phyloP scores from a whole-genome alignment of 805 yeast genomes.

The Lipomyces oligophaga region DNA sequence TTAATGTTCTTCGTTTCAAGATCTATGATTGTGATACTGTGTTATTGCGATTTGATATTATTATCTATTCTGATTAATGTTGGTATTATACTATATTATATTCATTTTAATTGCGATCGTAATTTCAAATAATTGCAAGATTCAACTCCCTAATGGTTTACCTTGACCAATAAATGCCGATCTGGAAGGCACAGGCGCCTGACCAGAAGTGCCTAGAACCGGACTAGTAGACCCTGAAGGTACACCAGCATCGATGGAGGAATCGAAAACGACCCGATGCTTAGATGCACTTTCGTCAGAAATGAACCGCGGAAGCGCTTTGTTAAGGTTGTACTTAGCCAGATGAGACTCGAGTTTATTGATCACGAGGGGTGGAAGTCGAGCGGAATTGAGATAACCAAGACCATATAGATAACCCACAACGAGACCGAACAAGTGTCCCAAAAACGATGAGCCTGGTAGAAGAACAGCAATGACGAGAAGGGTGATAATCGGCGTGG shows the following conservation, averaged over 20 bases:
- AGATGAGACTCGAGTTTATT: conserved; percentile 11
- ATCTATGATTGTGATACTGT: too few relatives aligned
- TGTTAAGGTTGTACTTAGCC: conserved; percentile 6
- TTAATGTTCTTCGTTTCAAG: too few relatives aligned
- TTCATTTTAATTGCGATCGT: background rate
- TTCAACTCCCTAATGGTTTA: conserved; percentile 13
- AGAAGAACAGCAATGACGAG: conserved; percentile 20
- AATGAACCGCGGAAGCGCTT: conserved; percentile 20
- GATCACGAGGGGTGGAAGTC: conserved; percentile 16
- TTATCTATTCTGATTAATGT: too few relatives aligned
- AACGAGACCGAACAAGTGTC: conserved; percentile 20
- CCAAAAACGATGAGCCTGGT: conserved; percentile 24
- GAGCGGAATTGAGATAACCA: conserved; percentile 19
- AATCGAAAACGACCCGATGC: conserved; percentile 24
- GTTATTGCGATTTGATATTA: background rate
- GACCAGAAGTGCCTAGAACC: conserved; percentile 8
- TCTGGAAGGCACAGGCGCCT: background rate
- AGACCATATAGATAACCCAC: conserved; percentile 24
- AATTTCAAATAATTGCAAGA: too few relatives aligned
- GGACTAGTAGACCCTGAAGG: conserved; percentile 26
- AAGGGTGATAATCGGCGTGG: conserved; percentile 23
- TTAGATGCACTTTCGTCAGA: conserved; percentile 27
- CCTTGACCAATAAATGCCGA: conserved; percentile 19
- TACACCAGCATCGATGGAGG: conserved; percentile 25
- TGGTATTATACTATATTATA: background rate